Percentiles rank a stretch among this genome's conserved stretches.
Conservation (phyloP, 805 yeast species). For the Suhomyces sp. region DNA sequence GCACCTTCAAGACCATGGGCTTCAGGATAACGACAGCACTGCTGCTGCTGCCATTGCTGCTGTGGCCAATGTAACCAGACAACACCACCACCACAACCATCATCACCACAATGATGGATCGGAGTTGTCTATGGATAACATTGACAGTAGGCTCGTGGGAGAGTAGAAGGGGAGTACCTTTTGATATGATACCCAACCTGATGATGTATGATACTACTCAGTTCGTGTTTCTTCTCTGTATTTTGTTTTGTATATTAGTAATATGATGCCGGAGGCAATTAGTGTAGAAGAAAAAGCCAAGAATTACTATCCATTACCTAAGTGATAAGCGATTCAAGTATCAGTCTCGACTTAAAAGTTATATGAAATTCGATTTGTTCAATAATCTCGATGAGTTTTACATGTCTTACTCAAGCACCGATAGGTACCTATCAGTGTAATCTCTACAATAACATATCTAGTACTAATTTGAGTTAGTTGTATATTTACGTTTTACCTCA, state of each 20-base stretch:
- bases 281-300: too few species aligned
- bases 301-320: too few species aligned
- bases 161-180: conserved; percentile 20
- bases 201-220: background rate
- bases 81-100: conserved; percentile 22
- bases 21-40: conserved; percentile 17
- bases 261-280: background rate
- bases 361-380: too few species aligned
- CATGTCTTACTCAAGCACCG: too few species aligned
- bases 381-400: too few species aligned
- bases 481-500: background rate
- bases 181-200: background rate
- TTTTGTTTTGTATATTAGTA: conserved; percentile 15
- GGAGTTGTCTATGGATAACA: conserved; percentile 42
- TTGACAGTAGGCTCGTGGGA: conserved; percentile 45
- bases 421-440: too few species aligned
- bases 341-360: too few species aligned
- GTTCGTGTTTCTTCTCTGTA: background rate
- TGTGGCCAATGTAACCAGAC: conserved; percentile 32
- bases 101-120: conserved; percentile 22
- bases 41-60: conserved; percentile 45
- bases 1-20: conserved; percentile 26
- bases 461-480: background rate
- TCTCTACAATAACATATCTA: background rate
- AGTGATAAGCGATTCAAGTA: too few species aligned